Evolutionary conservation across 805 yeast genomes (phyloP).

Genomic region (Yarrowia divulgata): DNA sequence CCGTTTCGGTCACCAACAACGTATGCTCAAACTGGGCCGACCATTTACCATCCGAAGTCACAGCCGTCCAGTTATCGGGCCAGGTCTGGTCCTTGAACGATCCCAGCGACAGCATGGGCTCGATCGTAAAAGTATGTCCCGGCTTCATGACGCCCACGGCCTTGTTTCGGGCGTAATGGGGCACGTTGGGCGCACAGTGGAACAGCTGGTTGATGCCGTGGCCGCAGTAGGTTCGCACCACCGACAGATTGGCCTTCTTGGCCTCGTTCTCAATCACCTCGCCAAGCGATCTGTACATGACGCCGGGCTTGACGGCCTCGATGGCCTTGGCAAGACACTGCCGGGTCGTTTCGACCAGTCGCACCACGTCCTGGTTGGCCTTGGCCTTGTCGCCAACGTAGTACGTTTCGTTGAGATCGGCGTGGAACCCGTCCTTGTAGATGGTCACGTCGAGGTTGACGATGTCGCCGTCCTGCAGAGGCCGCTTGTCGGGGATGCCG

Average conservation of each 20-base stretch:
- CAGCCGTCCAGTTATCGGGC: slow-evolving; percentile 99
- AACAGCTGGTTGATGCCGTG: slow-evolving; percentile 89
- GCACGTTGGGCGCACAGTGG: slow-evolving; percentile 91
- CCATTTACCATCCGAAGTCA: slow-evolving; percentile 85
- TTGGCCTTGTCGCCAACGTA: slow-evolving; percentile 91
- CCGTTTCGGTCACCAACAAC: slow-evolving; percentile 88
- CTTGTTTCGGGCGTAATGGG: slow-evolving; percentile 93
- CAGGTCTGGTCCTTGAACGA: slow-evolving; percentile 79
- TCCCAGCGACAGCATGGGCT: slow-evolving; percentile 95
- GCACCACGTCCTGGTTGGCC: slow-evolving; percentile 79
- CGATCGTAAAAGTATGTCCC: slow-evolving; percentile 96
- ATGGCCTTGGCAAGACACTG: slow-evolving; percentile 88
- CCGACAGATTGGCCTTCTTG: slow-evolving; percentile 75
- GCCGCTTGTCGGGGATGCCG: slow-evolving; percentile 93
- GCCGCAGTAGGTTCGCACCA: slow-evolving; percentile 89
- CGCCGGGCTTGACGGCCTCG: slow-evolving; percentile 86
- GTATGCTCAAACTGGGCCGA: slow-evolving; percentile 96
- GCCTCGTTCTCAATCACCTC: slow-evolving; percentile 89
- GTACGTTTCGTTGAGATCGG: slow-evolving; percentile 95
- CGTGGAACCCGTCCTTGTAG: slow-evolving; percentile 86
- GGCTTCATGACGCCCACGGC: slow-evolving; percentile 93
- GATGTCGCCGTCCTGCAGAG: slow-evolving; percentile 91
- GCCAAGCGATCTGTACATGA: slow-evolving; percentile 85
- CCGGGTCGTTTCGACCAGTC: slow-evolving; percentile 90
- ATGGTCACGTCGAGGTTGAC: slow-evolving; percentile 88